phyloP scores from a whole-genome alignment of 2,329 filamentous ascomycete genomes.

The Balansia obtecta region DNA sequence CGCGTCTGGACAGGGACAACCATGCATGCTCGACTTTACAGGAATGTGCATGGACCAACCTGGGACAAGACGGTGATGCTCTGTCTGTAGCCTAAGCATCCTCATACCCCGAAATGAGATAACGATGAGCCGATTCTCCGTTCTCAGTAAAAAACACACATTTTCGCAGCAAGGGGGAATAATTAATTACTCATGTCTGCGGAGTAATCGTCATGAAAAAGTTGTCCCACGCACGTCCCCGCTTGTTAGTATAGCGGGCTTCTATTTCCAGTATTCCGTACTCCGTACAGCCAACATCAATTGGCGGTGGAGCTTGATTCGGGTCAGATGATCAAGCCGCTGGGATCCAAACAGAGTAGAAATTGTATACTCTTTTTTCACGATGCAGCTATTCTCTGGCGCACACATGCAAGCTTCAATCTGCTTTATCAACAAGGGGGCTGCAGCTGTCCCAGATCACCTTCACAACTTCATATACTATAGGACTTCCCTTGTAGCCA shows the following conservation, averaged over 20 bases:
- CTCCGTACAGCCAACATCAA: neutral
- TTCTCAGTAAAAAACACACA: neutral
- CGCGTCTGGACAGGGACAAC: neutral
- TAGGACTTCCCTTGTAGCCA: too few relatives aligned
- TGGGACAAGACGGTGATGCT: too few relatives aligned
- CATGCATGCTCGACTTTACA: neutral
- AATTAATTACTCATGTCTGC: neutral
- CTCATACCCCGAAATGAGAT: neutral
- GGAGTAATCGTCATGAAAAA: neutral
- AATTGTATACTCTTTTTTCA: neutral
- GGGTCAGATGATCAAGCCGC: constrained; percentile 1
- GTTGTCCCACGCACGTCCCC: neutral
- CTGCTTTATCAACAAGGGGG: too few relatives aligned
- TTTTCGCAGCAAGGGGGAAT: neutral
- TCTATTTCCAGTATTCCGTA: neutral
- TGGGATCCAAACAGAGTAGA: neutral
- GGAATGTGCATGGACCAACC: neutral
- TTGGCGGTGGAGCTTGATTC: neutral
- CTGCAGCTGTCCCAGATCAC: too few relatives aligned
- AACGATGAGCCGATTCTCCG: neutral
- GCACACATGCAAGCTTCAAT: too few relatives aligned
- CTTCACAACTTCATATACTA: too few relatives aligned
- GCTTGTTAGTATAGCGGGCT: neutral
- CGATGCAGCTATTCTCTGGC: neutral
- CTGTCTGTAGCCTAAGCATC: too few relatives aligned